Percentiles rank a stretch among this genome's conserved stretches.
Evolutionary conservation across 768 basidiomycete genomes (phyloP).

Genomic region (Kwoniella heveanensis): DNA sequence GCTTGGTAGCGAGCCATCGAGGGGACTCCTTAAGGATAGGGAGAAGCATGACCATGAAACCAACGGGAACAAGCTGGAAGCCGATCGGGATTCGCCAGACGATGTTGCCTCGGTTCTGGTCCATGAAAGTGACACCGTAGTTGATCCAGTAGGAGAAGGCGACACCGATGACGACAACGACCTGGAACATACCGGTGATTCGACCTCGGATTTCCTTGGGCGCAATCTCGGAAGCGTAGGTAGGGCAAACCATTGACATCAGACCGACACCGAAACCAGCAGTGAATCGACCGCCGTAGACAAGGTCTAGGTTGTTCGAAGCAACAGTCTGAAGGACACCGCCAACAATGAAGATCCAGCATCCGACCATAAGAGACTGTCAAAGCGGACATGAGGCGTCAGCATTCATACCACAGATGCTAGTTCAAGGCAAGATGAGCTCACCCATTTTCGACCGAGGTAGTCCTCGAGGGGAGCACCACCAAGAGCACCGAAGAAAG

Average conservation of each 20-base stretch:
- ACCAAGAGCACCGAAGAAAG: slow-evolving; percentile 80
- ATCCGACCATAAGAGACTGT: slow-evolving; percentile 65
- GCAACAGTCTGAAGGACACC: slow-evolving; percentile 52
- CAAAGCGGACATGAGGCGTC: no score
- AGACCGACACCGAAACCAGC: slow-evolving; percentile 79
- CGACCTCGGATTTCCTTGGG: slow-evolving; percentile 64
- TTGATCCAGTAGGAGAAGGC: slow-evolving; percentile 66
- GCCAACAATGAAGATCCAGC: slow-evolving; percentile 68
- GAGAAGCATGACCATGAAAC: slow-evolving; percentile 53
- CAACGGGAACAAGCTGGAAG: slow-evolving; percentile 57
- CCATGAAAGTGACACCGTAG: slow-evolving; percentile 41
- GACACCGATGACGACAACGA: slow-evolving; percentile 81
- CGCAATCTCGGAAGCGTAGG: slow-evolving; percentile 82
- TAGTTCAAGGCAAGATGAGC: no score
- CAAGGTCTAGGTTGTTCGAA: slow-evolving; percentile 45
- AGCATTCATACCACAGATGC: no score
- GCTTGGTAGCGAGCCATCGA: slow-evolving; percentile 56
- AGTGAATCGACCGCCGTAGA: slow-evolving; percentile 79
- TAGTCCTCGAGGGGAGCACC: slow-evolving; percentile 40
- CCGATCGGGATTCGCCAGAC: slow-evolving; percentile 46
- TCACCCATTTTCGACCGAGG: slow-evolving; percentile 65
- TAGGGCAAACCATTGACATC: slow-evolving; percentile 69
- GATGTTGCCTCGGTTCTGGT: slow-evolving; percentile 17
- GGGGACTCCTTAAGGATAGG: slow-evolving; percentile 51
- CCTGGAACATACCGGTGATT: slow-evolving; percentile 83